phyloP scores from a whole-genome alignment of 257 asterid genomes.

The Rauvolfia tetraphylla region DNA sequence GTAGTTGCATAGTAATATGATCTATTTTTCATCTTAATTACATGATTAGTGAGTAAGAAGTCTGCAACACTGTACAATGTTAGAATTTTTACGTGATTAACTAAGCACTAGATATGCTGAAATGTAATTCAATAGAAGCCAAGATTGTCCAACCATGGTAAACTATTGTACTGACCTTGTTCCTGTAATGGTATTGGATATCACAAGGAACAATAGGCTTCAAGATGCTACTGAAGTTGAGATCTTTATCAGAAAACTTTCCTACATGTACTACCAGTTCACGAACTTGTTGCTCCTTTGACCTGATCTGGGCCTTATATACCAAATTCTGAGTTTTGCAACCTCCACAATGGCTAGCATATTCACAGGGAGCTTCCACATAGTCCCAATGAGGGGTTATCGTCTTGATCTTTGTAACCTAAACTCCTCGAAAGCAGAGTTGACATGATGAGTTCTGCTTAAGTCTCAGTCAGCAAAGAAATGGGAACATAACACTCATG shows the following conservation, averaged over 20 bases:
- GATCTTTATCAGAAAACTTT: constrained; percentile 54
- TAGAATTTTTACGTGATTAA: not conserved
- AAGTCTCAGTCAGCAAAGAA: not conserved
- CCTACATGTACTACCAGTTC: constrained; percentile 79
- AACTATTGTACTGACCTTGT: constrained; percentile 55
- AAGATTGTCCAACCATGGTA: not conserved
- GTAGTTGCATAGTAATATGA: not conserved
- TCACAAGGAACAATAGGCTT: constrained; percentile 90
- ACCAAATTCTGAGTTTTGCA: constrained; percentile 84
- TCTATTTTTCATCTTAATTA: not conserved
- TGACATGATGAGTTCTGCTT: constrained; percentile 11
- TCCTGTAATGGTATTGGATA: constrained; percentile 80
- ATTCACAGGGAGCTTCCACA: constrained; percentile 91
- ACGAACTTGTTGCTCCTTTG: constrained; percentile 80
- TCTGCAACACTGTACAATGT: not conserved
- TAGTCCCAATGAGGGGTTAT: constrained; percentile 64
- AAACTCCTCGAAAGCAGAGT: constrained; percentile 24
- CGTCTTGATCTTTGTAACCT: constrained; percentile 83
- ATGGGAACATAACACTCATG: not conserved
- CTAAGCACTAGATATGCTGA: not conserved
- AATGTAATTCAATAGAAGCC: constrained; percentile 10
- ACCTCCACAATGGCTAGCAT: constrained; percentile 89
- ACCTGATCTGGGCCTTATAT: constrained; percentile 78
- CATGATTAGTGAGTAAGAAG: not conserved
- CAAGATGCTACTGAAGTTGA: constrained; percentile 47